These are phyloP conservation scores for Candida ipomoeae DNA, from an alignment of 805 yeast genomes.

Conservation along the genomic window DNA sequence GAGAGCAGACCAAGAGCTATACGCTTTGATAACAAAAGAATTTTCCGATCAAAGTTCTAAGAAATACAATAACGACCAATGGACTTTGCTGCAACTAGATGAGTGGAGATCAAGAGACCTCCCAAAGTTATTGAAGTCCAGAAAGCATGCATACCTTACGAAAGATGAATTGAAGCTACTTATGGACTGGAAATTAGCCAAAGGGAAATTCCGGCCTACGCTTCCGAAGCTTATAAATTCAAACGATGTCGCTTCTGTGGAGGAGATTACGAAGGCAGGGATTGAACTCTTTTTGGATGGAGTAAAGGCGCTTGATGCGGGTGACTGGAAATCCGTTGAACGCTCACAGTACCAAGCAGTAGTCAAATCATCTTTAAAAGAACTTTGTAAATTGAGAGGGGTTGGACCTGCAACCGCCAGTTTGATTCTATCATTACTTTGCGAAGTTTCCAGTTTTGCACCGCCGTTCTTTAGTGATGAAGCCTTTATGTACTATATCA, in stretches of 20 bases:
- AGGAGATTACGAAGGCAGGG: slow-evolving; percentile 27
- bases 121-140: slow-evolving; percentile 23
- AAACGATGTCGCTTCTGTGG: slow-evolving; percentile 30
- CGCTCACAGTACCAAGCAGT: slow-evolving; percentile 15
- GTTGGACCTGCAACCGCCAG: slow-evolving; percentile 53
- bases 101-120: slow-evolving; percentile 31
- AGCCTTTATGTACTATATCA: slow-evolving; percentile 34
- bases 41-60: slow-evolving; percentile 25
- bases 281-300: slow-evolving; percentile 11
- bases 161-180: slow-evolving; percentile 37
- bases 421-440: slow-evolving; percentile 35
- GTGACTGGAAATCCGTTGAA: slow-evolving; percentile 7
- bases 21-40: slow-evolving; percentile 24
- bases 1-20: slow-evolving; percentile 18
- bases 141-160: slow-evolving; percentile 27
- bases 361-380: slow-evolving; percentile 25
- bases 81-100: slow-evolving; percentile 34
- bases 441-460: slow-evolving; percentile 19
- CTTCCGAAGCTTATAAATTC: slow-evolving; percentile 39
- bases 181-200: slow-evolving; percentile 48
- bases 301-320: background rate
- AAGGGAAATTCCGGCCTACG: slow-evolving; percentile 41
- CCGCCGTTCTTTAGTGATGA: slow-evolving; percentile 51
- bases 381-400: slow-evolving; percentile 36
- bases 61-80: slow-evolving; percentile 21